Base-by-base conservation (phyloP, 305 asterid genomes). In the Fraxinus nigra region DNA sequence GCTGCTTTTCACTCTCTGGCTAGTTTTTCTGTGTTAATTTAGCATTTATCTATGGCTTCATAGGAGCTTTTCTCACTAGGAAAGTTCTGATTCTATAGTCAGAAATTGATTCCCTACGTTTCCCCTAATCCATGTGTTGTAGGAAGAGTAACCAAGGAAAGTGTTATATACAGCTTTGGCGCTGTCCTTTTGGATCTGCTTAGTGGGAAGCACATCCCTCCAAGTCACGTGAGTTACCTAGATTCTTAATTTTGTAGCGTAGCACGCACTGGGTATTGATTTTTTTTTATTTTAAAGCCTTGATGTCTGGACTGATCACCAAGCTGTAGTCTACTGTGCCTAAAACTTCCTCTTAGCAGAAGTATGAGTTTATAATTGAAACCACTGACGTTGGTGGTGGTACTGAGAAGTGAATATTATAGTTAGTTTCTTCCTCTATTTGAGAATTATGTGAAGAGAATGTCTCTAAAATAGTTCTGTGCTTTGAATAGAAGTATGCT, bases 71-170 rank as follows among this genome's bases (percentile, higher is more conserved):
- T 46, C 20, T 46, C 7, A 18, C 56, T 46, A 46, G 56, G 56
- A 46, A 46, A 13, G 56, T 46, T 14, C 56, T 46, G 56, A 13
- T 46, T 46, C 56, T 10, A 4, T 65, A 9, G 33, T 61, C 32
- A 18, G 32, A 20, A 22, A 26, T 1, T 65, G 35, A 22, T 63
- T 63, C 72, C 32, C 72, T 63, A 24, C 16, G 2, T 63, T 8
- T 63, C 72, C 14, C 16, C 72, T 65, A 65, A 26, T 65, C n/a
- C 7, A 8, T 63, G 14, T 8, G 13, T 75, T 85, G 73, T 79
- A 91, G 95, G 93, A 33, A 86, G 95, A 85, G 93, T 91, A 24
- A 91, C 92, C n/a, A 88, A 87, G 5, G 92, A 91, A 77, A 91
- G 95, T 79, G 92, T 91, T 28, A 72, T 85, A 59, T 91, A 85